These are phyloP conservation scores for Rhodotorula sp. DNA, from an alignment of 1,284 basidiomycete genomes.

Conservation along the genomic window DNA sequence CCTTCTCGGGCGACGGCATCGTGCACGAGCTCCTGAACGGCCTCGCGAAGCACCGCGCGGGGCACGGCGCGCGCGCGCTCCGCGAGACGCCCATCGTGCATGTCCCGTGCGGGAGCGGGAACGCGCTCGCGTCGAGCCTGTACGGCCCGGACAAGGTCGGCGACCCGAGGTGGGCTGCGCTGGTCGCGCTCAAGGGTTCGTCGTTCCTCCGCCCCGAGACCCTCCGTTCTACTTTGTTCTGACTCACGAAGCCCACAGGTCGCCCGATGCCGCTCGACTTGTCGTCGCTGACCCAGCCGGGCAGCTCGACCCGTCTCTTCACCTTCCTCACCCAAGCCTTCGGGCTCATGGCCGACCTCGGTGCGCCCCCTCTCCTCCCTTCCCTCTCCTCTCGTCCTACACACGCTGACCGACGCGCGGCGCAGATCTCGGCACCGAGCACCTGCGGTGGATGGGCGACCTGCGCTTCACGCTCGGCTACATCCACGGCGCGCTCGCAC, in stretches of 20 bases:
- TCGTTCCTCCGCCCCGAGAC: conserved; percentile 26
- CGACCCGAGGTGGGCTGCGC: conserved; percentile 48
- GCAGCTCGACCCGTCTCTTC: conserved; percentile 61
- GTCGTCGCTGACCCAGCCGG: conserved; percentile 69
- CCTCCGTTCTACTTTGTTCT: not conserved
- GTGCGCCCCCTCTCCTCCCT: conserved; percentile 18
- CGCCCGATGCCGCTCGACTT: conserved; percentile 75
- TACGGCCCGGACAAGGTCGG: conserved; percentile 9
- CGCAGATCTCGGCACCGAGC: conserved; percentile 66
- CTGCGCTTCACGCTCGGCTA: conserved; percentile 82
- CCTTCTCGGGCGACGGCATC: conserved; percentile 86
- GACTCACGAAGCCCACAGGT: conserved; percentile 53
- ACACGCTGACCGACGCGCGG: not conserved
- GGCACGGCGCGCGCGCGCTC: conserved; percentile 68
- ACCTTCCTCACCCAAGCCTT: conserved; percentile 86
- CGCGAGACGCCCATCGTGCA: conserved; percentile 70
- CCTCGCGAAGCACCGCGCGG: conserved; percentile 64
- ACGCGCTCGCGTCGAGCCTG: conserved; percentile 61
- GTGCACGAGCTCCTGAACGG: conserved; percentile 93
- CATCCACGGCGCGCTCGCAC: conserved; percentile 59
- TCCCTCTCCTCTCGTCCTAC: not conserved
- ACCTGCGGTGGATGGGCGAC: conserved; percentile 91
- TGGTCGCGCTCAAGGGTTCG: conserved; percentile 38
- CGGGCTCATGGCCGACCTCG: conserved; percentile 86
- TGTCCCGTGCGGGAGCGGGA: conserved; percentile 85